Base-by-base conservation (phyloP, 164 flowering plant genomes). In the Cinnamomum micranthum region DNA sequence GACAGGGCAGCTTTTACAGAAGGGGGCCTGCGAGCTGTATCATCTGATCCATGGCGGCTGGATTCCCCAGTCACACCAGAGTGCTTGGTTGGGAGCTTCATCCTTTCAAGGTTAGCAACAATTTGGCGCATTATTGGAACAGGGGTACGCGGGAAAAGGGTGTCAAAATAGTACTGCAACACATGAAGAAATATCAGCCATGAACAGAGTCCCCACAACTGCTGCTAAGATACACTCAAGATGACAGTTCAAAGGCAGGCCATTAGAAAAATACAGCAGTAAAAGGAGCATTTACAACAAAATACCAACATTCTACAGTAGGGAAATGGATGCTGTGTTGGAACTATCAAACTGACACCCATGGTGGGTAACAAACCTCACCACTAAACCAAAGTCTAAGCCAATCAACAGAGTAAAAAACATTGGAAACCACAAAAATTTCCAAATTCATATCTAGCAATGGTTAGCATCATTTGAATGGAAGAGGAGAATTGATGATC, bases 1-100 rank as follows among this genome's bases (percentile, higher is more conserved):
- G 99, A 96, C 70, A 96, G 95, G 17, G 99, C 85, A 76, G 99
- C 99, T 81, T 96, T 96, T 65, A 96, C 99, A 78, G 99, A 96
- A 12, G 99, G 99, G 28, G 99, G 99, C 1, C 99, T 85, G 6
- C 98, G 91, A 6, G 98, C 97, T 75, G 95, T 96, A 35, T 96
- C 99, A 59, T 96, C 99, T 69, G 97, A 91, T 20, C 94, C 97
- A 86, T 84, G 92, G 31, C 95, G 93, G 67, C 70, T 86, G 22
- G 90, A 31, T 50, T 94, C 98, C 68, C 99, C 99, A 0, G 97
- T 96, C 17, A 86, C 83, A 47, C 99, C 99, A 79, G 86, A 83
- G 73, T 81, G 93, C 71, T 91, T 94, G 25, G 88, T 65, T 11
- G 99, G 92, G 10, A 96, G 93, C 75, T 96, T 96, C 94, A 96